phyloP scores from a whole-genome alignment of 352 stramenopile species.

The Globisporangium cystogenes region DNA sequence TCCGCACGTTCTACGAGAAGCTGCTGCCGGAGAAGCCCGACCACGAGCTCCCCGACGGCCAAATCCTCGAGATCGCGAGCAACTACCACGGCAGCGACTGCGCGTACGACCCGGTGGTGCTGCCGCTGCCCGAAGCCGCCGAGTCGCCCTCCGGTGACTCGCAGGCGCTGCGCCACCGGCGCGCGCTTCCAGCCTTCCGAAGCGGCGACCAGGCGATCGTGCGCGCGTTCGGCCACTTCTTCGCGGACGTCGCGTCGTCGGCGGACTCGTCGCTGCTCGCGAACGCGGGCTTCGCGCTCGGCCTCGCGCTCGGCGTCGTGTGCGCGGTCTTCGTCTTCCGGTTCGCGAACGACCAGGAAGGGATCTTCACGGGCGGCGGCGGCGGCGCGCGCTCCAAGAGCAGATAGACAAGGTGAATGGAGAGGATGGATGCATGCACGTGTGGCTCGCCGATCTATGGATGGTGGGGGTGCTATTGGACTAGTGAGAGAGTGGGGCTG shows the following conservation, averaged over 20 bases:
- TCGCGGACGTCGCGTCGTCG: constrained; percentile 21
- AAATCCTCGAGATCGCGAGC: constrained; percentile 46
- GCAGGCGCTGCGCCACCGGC: constrained; percentile 20
- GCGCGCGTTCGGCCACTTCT: constrained; percentile 12
- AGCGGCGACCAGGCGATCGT: neutral
- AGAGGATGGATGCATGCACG: neutral
- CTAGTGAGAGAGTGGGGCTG: neutral
- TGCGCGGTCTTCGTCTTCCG: constrained; percentile 59
- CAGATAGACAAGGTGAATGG: constrained; percentile 10
- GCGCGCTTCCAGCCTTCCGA: neutral
- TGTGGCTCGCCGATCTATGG: neutral
- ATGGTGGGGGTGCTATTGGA: neutral
- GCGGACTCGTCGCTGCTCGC: constrained; percentile 20
- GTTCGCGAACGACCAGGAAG: constrained; percentile 26
- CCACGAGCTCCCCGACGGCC: constrained; percentile 57
- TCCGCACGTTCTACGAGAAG: constrained; percentile 51
- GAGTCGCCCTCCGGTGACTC: too few relatives aligned
- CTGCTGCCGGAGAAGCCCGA: constrained; percentile 44
- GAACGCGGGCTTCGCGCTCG: constrained; percentile 27
- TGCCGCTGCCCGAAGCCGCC: neutral
- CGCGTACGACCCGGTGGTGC: constrained; percentile 30
- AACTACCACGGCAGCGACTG: constrained; percentile 72
- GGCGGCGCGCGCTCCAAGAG: constrained; percentile 13
- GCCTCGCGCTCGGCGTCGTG: constrained; percentile 38
- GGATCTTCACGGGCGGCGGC: constrained; percentile 8